Conservation (phyloP, 2,329 filamentous ascomycete species). For the Aspergillus pseudoterreus region DNA sequence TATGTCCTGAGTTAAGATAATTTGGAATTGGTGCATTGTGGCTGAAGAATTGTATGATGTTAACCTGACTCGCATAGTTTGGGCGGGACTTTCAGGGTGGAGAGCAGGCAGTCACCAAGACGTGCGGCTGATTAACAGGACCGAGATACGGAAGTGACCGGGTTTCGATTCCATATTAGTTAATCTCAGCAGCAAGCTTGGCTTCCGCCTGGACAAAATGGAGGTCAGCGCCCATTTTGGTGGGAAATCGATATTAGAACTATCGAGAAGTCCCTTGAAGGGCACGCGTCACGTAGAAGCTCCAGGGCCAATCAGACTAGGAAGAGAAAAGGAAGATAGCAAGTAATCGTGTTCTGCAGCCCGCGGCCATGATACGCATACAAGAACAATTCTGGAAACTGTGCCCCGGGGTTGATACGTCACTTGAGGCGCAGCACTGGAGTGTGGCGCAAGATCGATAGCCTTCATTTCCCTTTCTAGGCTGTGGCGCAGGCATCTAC, state of each 20-base stretch:
- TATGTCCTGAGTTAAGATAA: neutral
- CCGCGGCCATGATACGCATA: too few species aligned
- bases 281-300: neutral
- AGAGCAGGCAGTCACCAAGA: too few species aligned
- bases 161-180: neutral
- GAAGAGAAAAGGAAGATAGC: neutral
- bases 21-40: neutral
- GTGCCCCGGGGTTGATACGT: neutral
- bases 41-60: neutral
- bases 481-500: neutral
- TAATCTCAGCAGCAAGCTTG: neutral
- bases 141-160: neutral
- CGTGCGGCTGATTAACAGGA: neutral
- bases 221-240: neutral
- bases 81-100: neutral
- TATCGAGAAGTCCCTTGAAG: neutral
- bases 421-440: neutral
- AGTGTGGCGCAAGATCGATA: neutral
- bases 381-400: neutral
- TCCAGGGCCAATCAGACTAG: neutral
- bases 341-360: neutral
- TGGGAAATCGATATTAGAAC: neutral
- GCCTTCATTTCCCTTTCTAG: neutral
- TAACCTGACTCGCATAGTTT: neutral
- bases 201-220: neutral